Evolutionary conservation across 257 asterid genomes (phyloP).

Genomic region (Salvia rosmarinus): DNA sequence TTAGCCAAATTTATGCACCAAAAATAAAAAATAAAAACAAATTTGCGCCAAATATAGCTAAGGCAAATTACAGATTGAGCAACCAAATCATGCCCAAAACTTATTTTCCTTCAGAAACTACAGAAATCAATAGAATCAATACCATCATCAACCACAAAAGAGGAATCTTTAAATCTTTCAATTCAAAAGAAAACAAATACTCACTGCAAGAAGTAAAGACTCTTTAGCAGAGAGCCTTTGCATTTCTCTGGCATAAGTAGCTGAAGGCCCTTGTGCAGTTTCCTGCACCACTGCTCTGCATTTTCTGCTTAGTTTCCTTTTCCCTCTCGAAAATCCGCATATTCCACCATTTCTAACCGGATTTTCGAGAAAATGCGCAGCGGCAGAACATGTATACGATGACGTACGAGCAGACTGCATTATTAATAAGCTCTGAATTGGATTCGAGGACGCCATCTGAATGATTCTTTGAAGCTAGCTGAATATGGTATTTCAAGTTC

Average conservation of each 20-base stretch:
- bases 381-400: constrained; percentile 27
- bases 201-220: constrained; percentile 75
- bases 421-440: constrained; percentile 34
- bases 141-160: not conserved
- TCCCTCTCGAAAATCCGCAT: constrained; percentile 17
- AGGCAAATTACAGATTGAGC: not conserved
- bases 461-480: not conserved
- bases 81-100: constrained; percentile 24
- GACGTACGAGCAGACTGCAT: constrained; percentile 24
- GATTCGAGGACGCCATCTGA: constrained; percentile 45
- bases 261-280: constrained; percentile 64
- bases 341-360: not conserved
- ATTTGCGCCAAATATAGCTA: not conserved
- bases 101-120: not conserved
- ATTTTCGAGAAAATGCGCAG: constrained; percentile 15
- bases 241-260: constrained; percentile 83
- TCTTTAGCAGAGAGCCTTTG: constrained; percentile 80
- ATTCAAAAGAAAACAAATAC: constrained; percentile 9
- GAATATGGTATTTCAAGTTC: not conserved
- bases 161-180: not conserved
- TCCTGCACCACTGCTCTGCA: constrained; percentile 68
- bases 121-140: not conserved
- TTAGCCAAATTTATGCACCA: constrained; percentile 12
- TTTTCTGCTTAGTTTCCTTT: constrained; percentile 28
- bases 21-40: constrained; percentile 17